phyloP scores from a whole-genome alignment of 352 stramenopile species.

The Phytophthora constricta region DNA sequence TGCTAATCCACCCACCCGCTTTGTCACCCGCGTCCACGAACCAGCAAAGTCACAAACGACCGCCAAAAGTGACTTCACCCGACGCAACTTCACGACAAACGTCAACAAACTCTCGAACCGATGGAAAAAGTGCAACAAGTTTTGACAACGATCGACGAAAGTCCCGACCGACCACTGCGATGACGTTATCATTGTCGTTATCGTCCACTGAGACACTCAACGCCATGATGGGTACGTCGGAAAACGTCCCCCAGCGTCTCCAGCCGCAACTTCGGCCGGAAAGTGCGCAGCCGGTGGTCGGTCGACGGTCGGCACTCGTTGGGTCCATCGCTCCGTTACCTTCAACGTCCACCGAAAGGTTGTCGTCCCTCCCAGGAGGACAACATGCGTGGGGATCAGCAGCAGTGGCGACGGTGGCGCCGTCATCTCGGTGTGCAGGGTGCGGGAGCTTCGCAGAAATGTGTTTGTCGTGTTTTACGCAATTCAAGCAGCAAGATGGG shows the following conservation, averaged over 20 bases:
- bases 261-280: constrained; percentile 21
- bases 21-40: constrained; percentile 17
- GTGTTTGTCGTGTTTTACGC: constrained; percentile 72
- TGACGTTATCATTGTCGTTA: constrained; percentile 30
- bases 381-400: constrained; percentile 12
- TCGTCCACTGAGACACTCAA: constrained; percentile 44
- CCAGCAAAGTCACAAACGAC: constrained; percentile 33
- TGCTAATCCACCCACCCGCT: constrained; percentile 1
- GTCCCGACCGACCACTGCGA: constrained; percentile 42
- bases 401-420: constrained; percentile 10
- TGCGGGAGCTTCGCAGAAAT: constrained; percentile 74
- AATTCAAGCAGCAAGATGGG: constrained; percentile 67
- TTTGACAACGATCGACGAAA: constrained; percentile 26
- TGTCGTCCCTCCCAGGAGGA: too few species aligned
- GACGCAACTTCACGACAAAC: constrained; percentile 11
- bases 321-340: constrained; percentile 31
- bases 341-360: too few species aligned
- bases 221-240: constrained; percentile 33
- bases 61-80: constrained; percentile 11
- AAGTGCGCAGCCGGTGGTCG: constrained; percentile 19
- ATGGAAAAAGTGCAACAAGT: too few species aligned
- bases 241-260: constrained; percentile 9
- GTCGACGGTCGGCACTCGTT: background rate
- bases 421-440: constrained; percentile 55
- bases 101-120: background rate